A percentile compares a stretch with the other conserved stretches of the same genome.
phyloP scores from a whole-genome alignment of 164 flowering plant species.

The Cinnamomum chago region DNA sequence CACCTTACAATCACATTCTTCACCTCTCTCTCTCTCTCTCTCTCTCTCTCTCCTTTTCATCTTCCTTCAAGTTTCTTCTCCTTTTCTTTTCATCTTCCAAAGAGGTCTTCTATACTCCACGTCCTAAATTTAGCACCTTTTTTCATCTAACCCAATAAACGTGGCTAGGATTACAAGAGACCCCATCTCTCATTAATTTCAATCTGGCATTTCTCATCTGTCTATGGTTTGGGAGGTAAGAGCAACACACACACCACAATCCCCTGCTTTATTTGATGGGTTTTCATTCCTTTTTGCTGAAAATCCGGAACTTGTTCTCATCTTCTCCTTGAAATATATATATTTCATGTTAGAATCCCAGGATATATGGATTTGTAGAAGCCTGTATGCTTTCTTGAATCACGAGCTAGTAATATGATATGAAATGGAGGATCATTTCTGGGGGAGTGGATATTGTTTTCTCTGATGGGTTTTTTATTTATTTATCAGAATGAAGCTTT shows the following conservation, averaged over 20 bases:
- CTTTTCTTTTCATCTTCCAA: background rate
- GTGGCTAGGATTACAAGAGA: background rate
- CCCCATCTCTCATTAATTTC: background rate
- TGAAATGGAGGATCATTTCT: background rate
- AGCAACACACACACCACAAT: background rate
- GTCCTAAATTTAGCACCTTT: background rate
- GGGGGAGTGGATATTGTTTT: background rate
- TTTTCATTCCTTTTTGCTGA: background rate
- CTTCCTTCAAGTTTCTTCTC: background rate
- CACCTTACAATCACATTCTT: background rate
- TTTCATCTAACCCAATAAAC: background rate
- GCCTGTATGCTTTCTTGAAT: background rate
- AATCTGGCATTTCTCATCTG: background rate
- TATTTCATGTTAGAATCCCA: background rate
- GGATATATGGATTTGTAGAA: background rate
- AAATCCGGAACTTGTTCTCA: background rate
- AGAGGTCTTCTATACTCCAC: background rate
- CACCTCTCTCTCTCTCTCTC: background rate
- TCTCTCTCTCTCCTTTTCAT: background rate
- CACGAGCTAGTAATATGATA: background rate
- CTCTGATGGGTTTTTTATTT: background rate
- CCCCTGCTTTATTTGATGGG: background rate
- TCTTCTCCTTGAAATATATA: background rate
- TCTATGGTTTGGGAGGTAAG: background rate
- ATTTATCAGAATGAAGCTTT: background rate